Percentiles rank a stretch among this genome's conserved stretches.
phyloP scores from a whole-genome alignment of 2,329 filamentous ascomycete genomes.

The Microdochium paspali region DNA sequence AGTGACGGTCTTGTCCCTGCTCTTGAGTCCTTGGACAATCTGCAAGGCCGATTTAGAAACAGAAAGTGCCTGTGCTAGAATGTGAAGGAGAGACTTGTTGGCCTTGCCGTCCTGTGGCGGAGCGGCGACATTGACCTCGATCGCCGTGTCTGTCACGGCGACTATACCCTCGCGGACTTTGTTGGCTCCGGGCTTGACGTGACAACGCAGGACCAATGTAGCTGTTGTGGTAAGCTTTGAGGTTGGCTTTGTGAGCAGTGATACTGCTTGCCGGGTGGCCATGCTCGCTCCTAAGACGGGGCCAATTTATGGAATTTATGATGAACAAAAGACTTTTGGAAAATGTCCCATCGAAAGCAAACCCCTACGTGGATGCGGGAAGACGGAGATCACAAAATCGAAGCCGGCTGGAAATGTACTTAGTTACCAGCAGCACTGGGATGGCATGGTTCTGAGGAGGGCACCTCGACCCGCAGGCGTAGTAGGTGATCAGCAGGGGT shows the following conservation, averaged over 20 bases:
- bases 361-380: too few species aligned
- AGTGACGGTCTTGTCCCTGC: slow-evolving; percentile 51
- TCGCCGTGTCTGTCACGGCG: slow-evolving; percentile 41
- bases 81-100: slow-evolving; percentile 54
- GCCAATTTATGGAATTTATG: too few species aligned
- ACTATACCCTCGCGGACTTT: slow-evolving; percentile 52
- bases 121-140: slow-evolving; percentile 58
- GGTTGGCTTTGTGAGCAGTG: slow-evolving; percentile 33
- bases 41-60: slow-evolving; percentile 55
- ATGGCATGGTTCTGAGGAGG: too few species aligned
- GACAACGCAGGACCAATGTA: slow-evolving; percentile 52
- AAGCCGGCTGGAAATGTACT: too few species aligned
- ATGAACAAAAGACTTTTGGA: too few species aligned
- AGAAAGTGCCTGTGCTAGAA: slow-evolving; percentile 47
- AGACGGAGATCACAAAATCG: too few species aligned
- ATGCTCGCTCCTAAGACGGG: slow-evolving; percentile 10
- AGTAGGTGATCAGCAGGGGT: not conserved
- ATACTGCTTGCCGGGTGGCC: slow-evolving; percentile 36
- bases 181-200: slow-evolving; percentile 57
- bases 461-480: too few species aligned
- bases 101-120: slow-evolving; percentile 58
- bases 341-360: too few species aligned
- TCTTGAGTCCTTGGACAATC: slow-evolving; percentile 54
- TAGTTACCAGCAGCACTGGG: too few species aligned
- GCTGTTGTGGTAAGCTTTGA: slow-evolving; percentile 16